A percentile compares a stretch with the other conserved stretches of the same genome.
Conservation (phyloP, 129 eudicot species). For the Lactuca sativa region DNA sequence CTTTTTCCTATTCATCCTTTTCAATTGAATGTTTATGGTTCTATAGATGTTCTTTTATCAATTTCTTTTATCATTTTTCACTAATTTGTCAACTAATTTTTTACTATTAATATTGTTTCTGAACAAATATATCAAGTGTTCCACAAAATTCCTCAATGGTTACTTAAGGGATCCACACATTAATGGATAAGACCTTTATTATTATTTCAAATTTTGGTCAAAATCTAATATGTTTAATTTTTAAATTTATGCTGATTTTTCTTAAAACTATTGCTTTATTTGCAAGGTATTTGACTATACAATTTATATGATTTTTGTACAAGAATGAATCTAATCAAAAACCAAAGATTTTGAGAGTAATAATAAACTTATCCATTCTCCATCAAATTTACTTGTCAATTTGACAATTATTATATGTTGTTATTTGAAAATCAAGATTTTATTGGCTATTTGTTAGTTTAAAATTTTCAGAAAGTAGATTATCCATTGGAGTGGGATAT, state of each 20-base stretch:
- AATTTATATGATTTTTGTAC: conserved; percentile 95
- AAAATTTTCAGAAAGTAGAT: too few relatives aligned
- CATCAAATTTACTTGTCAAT: neutral
- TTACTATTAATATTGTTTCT: too few relatives aligned
- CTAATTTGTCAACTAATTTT: too few relatives aligned
- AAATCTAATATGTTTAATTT: neutral
- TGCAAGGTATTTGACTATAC: conserved; percentile 78
- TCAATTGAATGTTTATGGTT: too few relatives aligned
- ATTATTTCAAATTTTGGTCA: neutral
- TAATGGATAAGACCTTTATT: conserved; percentile 42
- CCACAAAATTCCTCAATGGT: neutral
- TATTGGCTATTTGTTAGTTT: too few relatives aligned
- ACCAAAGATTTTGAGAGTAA: conserved; percentile 96
- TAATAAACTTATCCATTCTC: neutral
- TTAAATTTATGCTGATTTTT: neutral
- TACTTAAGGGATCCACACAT: conserved; percentile 85
- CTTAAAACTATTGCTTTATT: neutral
- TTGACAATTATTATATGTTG: too few relatives aligned
- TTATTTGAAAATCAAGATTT: too few relatives aligned
- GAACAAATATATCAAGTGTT: too few relatives aligned
- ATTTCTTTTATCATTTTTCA: too few relatives aligned
- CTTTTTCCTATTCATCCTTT: too few relatives aligned
- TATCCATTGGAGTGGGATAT: neutral
- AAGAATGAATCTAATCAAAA: conserved; percentile 97
- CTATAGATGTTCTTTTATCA: too few relatives aligned